Evolutionary conservation across 345 rosid genomes (phyloP).

Genomic region (Combretum micranthum): DNA sequence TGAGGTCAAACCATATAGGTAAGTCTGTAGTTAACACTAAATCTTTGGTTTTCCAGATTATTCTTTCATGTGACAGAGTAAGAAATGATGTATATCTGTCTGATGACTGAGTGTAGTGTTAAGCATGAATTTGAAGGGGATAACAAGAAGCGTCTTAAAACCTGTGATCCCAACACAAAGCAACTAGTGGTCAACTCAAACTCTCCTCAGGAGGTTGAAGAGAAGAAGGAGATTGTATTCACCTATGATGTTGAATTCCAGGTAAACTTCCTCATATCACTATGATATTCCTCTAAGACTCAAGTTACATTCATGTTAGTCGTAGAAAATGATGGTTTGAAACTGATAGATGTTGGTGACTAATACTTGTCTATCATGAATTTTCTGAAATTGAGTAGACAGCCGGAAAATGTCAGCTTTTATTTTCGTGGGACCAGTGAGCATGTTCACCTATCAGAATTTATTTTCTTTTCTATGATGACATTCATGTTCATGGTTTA

Average conservation of each 20-base stretch:
- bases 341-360: no score
- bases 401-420: no score
- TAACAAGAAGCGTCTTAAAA: slow-evolving; percentile 20
- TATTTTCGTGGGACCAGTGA: no score
- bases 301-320: no score
- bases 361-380: no score
- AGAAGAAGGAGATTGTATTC: slow-evolving; percentile 22
- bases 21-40: not conserved
- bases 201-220: slow-evolving; percentile 29
- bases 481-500: not conserved
- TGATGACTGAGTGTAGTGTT: slow-evolving; percentile 17
- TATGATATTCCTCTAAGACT: no score
- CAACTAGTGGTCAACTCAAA: slow-evolving; percentile 22
- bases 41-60: not conserved
- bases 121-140: slow-evolving; percentile 32
- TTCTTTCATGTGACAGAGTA: not conserved
- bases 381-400: no score
- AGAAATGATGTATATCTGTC: no score
- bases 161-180: slow-evolving; percentile 26
- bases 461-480: no score
- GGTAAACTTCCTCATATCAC: slow-evolving; percentile 9
- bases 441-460: no score
- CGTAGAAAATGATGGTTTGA: no score
- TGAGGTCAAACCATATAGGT: slow-evolving; percentile 34
- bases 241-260: slow-evolving; percentile 31